Evolutionary conservation across 116 monocot species (phyloP).

Genomic region (Thalassia testudinum): DNA sequence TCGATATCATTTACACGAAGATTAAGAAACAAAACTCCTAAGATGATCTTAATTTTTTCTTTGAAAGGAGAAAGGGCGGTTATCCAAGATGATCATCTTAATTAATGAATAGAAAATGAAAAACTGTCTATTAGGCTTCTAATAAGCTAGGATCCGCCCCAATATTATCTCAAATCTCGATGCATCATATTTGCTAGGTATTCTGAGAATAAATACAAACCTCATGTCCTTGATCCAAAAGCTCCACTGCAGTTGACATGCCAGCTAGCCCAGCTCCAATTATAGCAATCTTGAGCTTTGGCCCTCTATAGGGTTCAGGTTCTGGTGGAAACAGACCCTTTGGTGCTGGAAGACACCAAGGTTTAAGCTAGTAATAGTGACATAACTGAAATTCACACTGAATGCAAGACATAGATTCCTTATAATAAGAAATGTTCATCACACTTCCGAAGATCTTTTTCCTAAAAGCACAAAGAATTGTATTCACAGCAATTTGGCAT

Average conservation of each 20-base stretch:
- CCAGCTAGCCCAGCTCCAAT: slow-evolving; percentile 96
- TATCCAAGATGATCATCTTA: too few relatives aligned
- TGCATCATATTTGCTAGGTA: background rate
- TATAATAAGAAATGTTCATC: background rate
- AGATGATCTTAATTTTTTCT: too few relatives aligned
- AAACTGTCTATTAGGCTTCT: too few relatives aligned
- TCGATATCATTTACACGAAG: too few relatives aligned
- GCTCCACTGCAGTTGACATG: slow-evolving; percentile 98
- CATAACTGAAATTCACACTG: background rate
- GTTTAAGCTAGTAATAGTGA: background rate
- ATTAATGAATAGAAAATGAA: too few relatives aligned
- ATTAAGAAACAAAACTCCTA: too few relatives aligned
- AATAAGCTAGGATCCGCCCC: too few relatives aligned
- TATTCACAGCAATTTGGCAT: background rate
- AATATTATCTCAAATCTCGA: too few relatives aligned
- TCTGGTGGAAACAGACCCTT: slow-evolving; percentile 97
- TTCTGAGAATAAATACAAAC: slow-evolving; percentile 12
- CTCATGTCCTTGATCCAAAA: slow-evolving; percentile 98
- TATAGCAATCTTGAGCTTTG: slow-evolving; percentile 88
- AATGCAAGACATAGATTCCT: background rate
- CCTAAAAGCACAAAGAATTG: too few relatives aligned
- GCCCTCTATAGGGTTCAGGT: slow-evolving; percentile 82
- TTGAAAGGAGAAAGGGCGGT: too few relatives aligned
- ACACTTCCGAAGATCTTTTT: background rate
- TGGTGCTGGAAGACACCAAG: slow-evolving; percentile 42